Conservation (phyloP, 2,329 filamentous ascomycete genomes). For the Eurotiales sp. region DNA sequence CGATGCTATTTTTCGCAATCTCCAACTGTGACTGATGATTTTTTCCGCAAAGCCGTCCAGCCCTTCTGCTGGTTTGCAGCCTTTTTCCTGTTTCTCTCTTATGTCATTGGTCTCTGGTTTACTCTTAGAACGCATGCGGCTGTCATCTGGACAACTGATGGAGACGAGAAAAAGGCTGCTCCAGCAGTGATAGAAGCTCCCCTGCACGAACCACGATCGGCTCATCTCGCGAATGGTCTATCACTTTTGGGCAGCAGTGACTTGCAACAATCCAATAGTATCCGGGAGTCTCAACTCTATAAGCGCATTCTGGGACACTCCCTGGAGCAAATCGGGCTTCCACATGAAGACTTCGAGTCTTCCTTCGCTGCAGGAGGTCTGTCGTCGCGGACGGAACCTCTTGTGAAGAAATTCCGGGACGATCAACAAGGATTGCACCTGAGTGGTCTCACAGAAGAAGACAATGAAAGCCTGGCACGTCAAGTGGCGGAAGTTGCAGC, state of each 20-base stretch:
- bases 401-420: conserved; percentile 54
- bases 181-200: conserved; percentile 27
- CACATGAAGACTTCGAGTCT: conserved; percentile 30
- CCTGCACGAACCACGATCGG: conserved; percentile 32
- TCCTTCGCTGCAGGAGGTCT: conserved; percentile 21
- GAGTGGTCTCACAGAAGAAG: conserved; percentile 72
- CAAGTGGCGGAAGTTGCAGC: conserved; percentile 93
- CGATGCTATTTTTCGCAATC: conserved; percentile 91
- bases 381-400: conserved; percentile 72
- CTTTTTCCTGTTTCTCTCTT: conserved; percentile 81
- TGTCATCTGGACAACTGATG: conserved; percentile 89
- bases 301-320: conserved; percentile 91
- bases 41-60: conserved; percentile 84
- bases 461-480: conserved; percentile 75
- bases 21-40: conserved; percentile 77
- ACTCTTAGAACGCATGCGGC: conserved; percentile 93
- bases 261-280: conserved; percentile 59
- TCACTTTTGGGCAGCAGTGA: conserved; percentile 29
- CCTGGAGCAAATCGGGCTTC: conserved; percentile 73
- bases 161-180: conserved; percentile 66
- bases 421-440: conserved; percentile 24
- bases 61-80: conserved; percentile 92
- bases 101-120: conserved; percentile 91
- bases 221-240: conserved; percentile 27
- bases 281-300: conserved; percentile 85